Conservation (phyloP, 495 filamentous ascomycete genomes). For the Penicillium maclennaniae region DNA sequence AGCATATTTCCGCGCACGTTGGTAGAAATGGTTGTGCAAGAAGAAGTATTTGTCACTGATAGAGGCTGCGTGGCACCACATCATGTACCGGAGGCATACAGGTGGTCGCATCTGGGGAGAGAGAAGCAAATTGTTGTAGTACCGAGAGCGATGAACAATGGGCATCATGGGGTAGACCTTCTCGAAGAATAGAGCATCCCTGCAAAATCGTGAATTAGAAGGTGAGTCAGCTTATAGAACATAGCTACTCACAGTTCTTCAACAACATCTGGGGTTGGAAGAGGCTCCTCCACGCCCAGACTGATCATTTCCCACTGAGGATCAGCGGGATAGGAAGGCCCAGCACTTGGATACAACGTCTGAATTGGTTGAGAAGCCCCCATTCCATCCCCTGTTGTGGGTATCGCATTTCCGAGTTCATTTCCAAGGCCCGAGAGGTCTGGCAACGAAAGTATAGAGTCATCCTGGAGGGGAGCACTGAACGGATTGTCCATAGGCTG, state of each 20-base stretch:
- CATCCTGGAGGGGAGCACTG: conserved; percentile 22
- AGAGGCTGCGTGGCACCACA: conserved; percentile 86
- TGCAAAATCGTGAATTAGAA: conserved; percentile 27
- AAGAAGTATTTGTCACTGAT: conserved; percentile 74
- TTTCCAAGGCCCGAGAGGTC: conserved; percentile 24
- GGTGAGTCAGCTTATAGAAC: background rate
- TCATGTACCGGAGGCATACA: conserved; percentile 83
- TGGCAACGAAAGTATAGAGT: conserved; percentile 20
- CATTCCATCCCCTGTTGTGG: conserved; percentile 23
- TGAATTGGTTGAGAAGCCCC: conserved; percentile 22
- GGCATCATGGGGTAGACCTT: conserved; percentile 82
- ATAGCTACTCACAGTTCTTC: conserved; percentile 71
- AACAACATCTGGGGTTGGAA: conserved; percentile 82
- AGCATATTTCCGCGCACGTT: conserved; percentile 80
- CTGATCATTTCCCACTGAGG: conserved; percentile 91
- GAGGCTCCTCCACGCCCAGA: conserved; percentile 84
- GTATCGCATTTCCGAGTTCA: conserved; percentile 19
- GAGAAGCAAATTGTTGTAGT: conserved; percentile 78
- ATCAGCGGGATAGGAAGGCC: conserved; percentile 33
- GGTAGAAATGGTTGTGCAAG: conserved; percentile 81
- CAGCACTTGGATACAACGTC: conserved; percentile 15
- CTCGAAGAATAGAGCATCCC: conserved; percentile 83
- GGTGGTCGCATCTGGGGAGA: conserved; percentile 83
- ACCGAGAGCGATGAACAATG: conserved; percentile 84
- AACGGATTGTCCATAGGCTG: conserved; percentile 24